These are phyloP conservation scores for Mycena epipterygia DNA, from an alignment of 768 basidiomycete species.

Conservation along the genomic window DNA sequence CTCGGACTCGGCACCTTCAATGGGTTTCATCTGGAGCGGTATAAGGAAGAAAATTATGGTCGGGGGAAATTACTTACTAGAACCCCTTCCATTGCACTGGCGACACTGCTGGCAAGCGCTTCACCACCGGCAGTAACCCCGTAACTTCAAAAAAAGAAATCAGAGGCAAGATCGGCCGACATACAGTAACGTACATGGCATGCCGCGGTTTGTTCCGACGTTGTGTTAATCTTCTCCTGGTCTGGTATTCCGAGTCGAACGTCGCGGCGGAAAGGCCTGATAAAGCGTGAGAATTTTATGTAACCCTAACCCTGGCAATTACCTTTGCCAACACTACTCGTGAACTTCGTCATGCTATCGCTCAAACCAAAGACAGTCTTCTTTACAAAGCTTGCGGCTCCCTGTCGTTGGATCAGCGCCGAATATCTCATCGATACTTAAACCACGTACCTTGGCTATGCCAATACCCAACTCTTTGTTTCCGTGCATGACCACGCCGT, in stretches of 20 bases:
- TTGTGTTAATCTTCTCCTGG: constrained; percentile 87
- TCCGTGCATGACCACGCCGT: constrained; percentile 96
- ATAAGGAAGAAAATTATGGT: constrained; percentile 1
- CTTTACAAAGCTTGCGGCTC: constrained; percentile 98
- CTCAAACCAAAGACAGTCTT: constrained; percentile 98
- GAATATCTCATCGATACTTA: not conserved
- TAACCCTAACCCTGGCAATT: not conserved
- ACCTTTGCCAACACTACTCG: constrained; percentile 98
- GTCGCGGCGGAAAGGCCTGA: constrained; percentile 96
- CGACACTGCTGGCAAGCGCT: constrained; percentile 93
- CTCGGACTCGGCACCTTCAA: constrained; percentile 95
- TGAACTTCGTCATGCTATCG: constrained; percentile 98
- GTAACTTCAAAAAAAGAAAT: constrained; percentile 65
- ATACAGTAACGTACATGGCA: constrained; percentile 77
- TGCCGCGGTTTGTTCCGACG: constrained; percentile 96
- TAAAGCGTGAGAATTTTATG: not conserved
- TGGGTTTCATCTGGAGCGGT: constrained; percentile 85
- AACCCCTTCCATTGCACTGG: constrained; percentile 96
- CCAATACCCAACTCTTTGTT: constrained; percentile 95
- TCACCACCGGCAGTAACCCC: constrained; percentile 97
- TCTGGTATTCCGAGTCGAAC: constrained; percentile 96
- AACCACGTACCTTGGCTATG: constrained; percentile 82
- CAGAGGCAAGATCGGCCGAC: not conserved
- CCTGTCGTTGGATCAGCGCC: constrained; percentile 58
- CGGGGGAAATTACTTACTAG: constrained; percentile 63